A percentile compares a stretch with the other conserved stretches of the same genome.
These are phyloP conservation scores for Turnera subulata DNA, from an alignment of 345 rosid genomes.

Conservation along the genomic window DNA sequence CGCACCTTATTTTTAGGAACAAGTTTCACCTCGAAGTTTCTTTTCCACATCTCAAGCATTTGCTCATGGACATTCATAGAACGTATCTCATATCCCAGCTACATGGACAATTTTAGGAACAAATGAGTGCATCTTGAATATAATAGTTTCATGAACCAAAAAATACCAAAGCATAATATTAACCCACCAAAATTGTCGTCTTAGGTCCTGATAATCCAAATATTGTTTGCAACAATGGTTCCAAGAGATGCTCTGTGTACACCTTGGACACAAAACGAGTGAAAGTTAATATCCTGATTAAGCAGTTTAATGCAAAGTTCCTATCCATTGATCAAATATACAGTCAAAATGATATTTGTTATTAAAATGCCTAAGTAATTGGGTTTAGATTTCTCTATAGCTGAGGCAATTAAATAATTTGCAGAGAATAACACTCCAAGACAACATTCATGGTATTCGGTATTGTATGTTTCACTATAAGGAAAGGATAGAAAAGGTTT, in stretches of 20 bases:
- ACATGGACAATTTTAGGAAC: slow-evolving; percentile 14
- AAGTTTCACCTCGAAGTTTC: slow-evolving; percentile 69
- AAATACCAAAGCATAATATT: neutral
- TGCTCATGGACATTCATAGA: slow-evolving; percentile 77
- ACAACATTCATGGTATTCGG: no score
- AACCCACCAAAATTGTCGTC: slow-evolving; percentile 68
- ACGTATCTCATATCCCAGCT: slow-evolving; percentile 94
- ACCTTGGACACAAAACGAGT: slow-evolving; percentile 44
- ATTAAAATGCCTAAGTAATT: no score
- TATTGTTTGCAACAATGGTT: slow-evolving; percentile 66
- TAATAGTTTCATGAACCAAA: neutral
- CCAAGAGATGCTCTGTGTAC: slow-evolving; percentile 90
- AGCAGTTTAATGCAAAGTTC: no score
- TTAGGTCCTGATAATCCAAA: slow-evolving; percentile 72
- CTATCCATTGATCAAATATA: no score
- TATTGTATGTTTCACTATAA: no score
- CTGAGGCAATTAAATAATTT: no score
- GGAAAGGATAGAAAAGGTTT: no score
- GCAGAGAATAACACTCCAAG: neutral
- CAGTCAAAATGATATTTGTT: no score
- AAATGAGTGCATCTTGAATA: slow-evolving; percentile 1
- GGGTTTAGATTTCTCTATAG: no score
- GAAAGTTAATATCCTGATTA: slow-evolving; percentile 18
- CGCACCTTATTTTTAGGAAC: slow-evolving; percentile 68
- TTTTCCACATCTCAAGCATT: slow-evolving; percentile 82